phyloP scores from a whole-genome alignment of 1,139 yeast species.

The Blastobotrys illinoisensis region DNA sequence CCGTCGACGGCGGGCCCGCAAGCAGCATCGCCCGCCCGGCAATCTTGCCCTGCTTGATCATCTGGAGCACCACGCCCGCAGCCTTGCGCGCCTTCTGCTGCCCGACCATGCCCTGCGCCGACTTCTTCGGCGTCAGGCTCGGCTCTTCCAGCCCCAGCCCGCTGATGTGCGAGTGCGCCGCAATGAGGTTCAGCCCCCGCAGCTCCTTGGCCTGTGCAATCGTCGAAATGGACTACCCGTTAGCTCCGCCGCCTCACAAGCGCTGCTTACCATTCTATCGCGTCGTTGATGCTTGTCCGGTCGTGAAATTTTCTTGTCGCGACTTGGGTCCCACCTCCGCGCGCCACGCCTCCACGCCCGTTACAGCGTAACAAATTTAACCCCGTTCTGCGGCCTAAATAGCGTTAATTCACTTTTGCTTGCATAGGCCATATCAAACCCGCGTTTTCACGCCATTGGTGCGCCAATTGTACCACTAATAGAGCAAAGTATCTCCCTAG shows the following conservation, averaged over 20 bases:
- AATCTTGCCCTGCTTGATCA: conserved; percentile 89
- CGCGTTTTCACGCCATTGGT: too few species aligned
- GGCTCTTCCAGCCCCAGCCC: conserved; percentile 89
- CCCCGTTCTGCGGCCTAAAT: too few species aligned
- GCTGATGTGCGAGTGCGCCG: conserved; percentile 94
- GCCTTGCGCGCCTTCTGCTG: conserved; percentile 93
- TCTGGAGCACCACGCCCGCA: conserved; percentile 86
- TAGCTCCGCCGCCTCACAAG: too few species aligned
- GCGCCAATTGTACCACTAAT: too few species aligned
- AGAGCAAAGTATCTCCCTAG: too few species aligned
- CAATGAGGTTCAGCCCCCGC: conserved; percentile 49
- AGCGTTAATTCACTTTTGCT: too few species aligned
- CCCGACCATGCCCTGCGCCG: conserved; percentile 95
- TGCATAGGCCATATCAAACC: too few species aligned
- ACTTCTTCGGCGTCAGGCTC: conserved; percentile 71
- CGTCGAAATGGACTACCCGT: conserved; percentile 20
- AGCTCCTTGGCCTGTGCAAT: conserved; percentile 36
- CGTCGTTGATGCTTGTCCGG: not conserved
- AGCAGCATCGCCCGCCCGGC: conserved; percentile 95
- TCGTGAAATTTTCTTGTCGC: not conserved
- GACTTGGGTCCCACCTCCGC: not conserved
- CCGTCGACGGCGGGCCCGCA: conserved; percentile 98
- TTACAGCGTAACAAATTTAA: too few species aligned
- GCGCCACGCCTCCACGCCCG: too few species aligned
- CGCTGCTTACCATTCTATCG: not conserved